Evolutionary conservation across 1,284 basidiomycete species (phyloP).

Genomic region (Hymenochaete sp.): DNA sequence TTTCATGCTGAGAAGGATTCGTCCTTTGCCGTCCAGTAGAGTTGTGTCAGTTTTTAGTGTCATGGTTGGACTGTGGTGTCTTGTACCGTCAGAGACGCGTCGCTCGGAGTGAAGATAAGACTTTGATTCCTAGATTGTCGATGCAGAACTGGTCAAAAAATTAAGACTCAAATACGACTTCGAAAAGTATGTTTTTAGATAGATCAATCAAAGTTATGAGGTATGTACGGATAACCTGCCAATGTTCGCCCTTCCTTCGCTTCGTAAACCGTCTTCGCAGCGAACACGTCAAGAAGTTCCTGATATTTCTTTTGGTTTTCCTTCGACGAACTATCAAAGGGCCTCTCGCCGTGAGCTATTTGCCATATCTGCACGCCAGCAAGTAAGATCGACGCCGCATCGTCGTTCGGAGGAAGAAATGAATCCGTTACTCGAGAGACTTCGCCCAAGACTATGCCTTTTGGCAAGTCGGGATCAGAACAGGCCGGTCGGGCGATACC

Average conservation of each 20-base stretch:
- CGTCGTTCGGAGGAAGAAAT: slow-evolving; percentile 1
- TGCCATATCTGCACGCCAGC: slow-evolving; percentile 7
- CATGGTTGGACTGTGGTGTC: slow-evolving; percentile 13
- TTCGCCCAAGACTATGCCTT: slow-evolving; percentile 31
- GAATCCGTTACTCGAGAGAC: slow-evolving; percentile 24
- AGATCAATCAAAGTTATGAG: not conserved
- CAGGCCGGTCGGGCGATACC: slow-evolving; percentile 38
- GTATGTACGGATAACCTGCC: slow-evolving; percentile 1
- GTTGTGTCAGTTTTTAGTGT: slow-evolving; percentile 11
- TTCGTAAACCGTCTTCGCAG: not conserved
- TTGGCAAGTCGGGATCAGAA: slow-evolving; percentile 35
- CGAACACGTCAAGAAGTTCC: not conserved
- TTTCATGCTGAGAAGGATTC: not conserved
- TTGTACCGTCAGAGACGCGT: slow-evolving; percentile 10
- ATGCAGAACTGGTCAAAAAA: too few species aligned
- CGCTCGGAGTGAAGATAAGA: slow-evolving; percentile 13
- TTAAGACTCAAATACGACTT: too few species aligned
- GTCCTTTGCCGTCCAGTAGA: not conserved
- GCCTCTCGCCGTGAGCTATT: slow-evolving; percentile 4
- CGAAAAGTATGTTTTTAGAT: too few species aligned
- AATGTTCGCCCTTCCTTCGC: slow-evolving; percentile 1
- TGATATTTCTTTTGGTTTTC: not conserved
- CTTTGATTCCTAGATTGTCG: too few species aligned
- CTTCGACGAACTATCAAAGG: not conserved
- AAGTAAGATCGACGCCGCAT: not conserved